phyloP scores from a whole-genome alignment of 2,329 filamentous ascomycete genomes.

The Botrytis squamosa region DNA sequence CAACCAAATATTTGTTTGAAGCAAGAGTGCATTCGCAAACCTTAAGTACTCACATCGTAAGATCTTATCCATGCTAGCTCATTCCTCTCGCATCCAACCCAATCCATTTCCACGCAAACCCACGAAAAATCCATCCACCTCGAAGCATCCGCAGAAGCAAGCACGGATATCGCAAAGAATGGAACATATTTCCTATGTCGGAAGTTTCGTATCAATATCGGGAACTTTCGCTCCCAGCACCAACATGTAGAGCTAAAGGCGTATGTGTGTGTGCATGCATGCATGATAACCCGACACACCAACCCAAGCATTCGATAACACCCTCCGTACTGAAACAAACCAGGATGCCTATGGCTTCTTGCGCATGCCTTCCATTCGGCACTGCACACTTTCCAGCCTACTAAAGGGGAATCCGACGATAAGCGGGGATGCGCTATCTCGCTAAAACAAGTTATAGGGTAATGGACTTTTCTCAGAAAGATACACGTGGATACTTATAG shows the following conservation, averaged over 20 bases:
- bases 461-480: not conserved
- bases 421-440: not conserved
- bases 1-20: not conserved
- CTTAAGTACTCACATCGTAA: not conserved
- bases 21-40: not conserved
- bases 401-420: not conserved
- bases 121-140: not conserved
- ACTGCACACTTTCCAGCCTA: not conserved
- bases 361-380: not conserved
- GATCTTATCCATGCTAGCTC: not conserved
- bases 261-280: not conserved
- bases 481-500: constrained; percentile 2
- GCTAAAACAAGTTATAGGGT: not conserved
- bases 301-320: not conserved
- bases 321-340: not conserved
- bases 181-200: not conserved
- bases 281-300: not conserved
- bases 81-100: not conserved
- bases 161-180: not conserved
- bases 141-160: not conserved
- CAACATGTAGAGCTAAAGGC: not conserved
- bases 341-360: not conserved
- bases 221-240: not conserved
- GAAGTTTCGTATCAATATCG: not conserved
- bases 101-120: not conserved